phyloP scores from a whole-genome alignment of 2,329 filamentous ascomycete species.

The Gaeumannomyces sp. region DNA sequence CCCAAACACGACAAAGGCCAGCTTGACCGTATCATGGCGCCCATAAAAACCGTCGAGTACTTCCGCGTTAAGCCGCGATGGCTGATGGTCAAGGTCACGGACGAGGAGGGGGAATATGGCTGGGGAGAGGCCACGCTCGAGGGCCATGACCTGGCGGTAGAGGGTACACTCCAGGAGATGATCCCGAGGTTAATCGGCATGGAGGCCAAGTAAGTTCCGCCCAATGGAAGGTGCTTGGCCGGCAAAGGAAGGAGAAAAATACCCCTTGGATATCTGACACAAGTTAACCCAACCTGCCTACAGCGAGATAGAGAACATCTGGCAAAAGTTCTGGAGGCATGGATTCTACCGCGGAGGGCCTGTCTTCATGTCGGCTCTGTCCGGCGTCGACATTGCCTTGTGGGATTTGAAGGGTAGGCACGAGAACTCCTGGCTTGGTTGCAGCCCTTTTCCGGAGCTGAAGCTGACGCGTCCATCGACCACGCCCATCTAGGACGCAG shows the following conservation, averaged over 20 bases:
- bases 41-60: conserved; percentile 55
- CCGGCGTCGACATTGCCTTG: conserved; percentile 64
- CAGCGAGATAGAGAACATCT: conserved; percentile 65
- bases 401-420: conserved; percentile 57
- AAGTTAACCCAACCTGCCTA: neutral
- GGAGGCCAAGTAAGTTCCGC: conserved; percentile 50
- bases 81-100: conserved; percentile 63
- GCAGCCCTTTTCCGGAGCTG: neutral
- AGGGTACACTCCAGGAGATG: conserved; percentile 58
- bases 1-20: neutral
- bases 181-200: conserved; percentile 49
- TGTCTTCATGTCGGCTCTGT: conserved; percentile 66
- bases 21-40: conserved; percentile 13
- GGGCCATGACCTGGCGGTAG: conserved; percentile 59
- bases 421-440: neutral
- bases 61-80: conserved; percentile 61
- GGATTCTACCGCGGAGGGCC: conserved; percentile 66
- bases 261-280: neutral
- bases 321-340: conserved; percentile 58
- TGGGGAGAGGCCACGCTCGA: conserved; percentile 65
- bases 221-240: neutral
- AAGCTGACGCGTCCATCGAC: neutral
- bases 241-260: neutral
- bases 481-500: conserved; percentile 9
- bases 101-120: conserved; percentile 50